Evolutionary conservation across 2,329 filamentous ascomycete species (phyloP), one percentile per base, ranked within the genome.

Genomic region (Ophiostoma ips): DNA sequence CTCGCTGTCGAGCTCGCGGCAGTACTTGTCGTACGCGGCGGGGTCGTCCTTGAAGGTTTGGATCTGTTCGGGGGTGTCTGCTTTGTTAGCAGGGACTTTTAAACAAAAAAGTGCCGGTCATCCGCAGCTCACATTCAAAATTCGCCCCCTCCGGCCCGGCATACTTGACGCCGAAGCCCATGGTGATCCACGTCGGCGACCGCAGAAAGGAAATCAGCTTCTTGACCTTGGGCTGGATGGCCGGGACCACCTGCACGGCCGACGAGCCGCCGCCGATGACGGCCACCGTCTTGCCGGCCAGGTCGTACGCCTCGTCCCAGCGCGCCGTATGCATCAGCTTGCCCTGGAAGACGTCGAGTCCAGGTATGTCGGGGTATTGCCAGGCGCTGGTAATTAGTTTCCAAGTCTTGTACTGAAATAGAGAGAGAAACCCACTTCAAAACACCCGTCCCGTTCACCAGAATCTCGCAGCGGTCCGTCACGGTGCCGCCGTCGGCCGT

Each of bases 21-120:
- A 50, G 35, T 53, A 53, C 38, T 40, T 45, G 44, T 50, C 44
- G 46, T 53, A 50, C 7, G 18, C n/a, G 5, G 16, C 24, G 3
- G 48, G 45, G 54, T 86, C 65, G 48, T 79, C 57, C 44, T 74
- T 67, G 60, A 83, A 84, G 0, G 70, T 69, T 24, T 77, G 67
- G 5, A 70, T 67, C 50, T 79, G 70, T 21, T 81, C 75, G 2
- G 72, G 57, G 0, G 68, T 63, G 56, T 75, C 77, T 1, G 68
- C 2, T 68, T 5, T 13, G 47, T 49, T 13, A 49, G 47, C 15
- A n/a, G 15, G 7, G 18, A 18, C 16, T 66, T 13, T 13, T 9
- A 24, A n/a, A n/a, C n/a, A n/a, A n/a, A n/a, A n/a, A n/a, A n/a
- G n/a, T n/a, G n/a, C n/a, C n/a, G n/a, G n/a, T n/a, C n/a, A n/a